Evolutionary conservation across 164 flowering plant genomes (phyloP).

Genomic region (Warburgia ugandensis): DNA sequence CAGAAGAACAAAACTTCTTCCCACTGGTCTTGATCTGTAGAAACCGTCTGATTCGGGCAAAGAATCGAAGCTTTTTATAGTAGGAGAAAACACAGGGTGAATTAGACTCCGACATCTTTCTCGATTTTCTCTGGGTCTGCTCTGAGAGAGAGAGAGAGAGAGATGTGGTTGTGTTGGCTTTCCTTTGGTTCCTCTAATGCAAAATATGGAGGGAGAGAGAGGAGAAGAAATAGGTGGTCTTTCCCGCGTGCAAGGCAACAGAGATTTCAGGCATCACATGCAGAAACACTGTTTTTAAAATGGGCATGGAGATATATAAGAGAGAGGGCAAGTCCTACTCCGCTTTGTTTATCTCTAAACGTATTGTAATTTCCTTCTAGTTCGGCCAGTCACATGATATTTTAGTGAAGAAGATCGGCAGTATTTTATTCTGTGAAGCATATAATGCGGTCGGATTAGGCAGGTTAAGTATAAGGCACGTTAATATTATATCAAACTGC

Average conservation of each 20-base stretch:
- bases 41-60: conserved; percentile 36
- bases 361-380: too few relatives aligned
- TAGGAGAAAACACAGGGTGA: conserved; percentile 3
- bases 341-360: too few relatives aligned
- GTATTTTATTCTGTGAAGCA: too few relatives aligned
- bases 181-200: background rate
- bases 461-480: too few relatives aligned
- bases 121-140: background rate
- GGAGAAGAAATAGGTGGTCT: background rate
- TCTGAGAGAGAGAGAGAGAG: background rate
- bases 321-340: too few relatives aligned
- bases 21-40: conserved; percentile 21
- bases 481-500: too few relatives aligned
- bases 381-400: too few relatives aligned
- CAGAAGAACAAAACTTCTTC: conserved; percentile 9
- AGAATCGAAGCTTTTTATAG: conserved; percentile 38
- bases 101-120: background rate
- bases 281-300: conserved; percentile 6
- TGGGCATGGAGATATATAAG: too few relatives aligned
- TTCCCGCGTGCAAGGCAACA: conserved; percentile 4
- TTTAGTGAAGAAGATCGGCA: too few relatives aligned
- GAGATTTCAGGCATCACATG: conserved; percentile 15
- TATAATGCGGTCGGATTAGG: too few relatives aligned
- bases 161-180: background rate
- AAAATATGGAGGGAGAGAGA: background rate